A percentile compares a stretch with the other conserved stretches of the same genome.
These are phyloP conservation scores for Vinca major DNA, from an alignment of 305 asterid species.

Conservation along the genomic window DNA sequence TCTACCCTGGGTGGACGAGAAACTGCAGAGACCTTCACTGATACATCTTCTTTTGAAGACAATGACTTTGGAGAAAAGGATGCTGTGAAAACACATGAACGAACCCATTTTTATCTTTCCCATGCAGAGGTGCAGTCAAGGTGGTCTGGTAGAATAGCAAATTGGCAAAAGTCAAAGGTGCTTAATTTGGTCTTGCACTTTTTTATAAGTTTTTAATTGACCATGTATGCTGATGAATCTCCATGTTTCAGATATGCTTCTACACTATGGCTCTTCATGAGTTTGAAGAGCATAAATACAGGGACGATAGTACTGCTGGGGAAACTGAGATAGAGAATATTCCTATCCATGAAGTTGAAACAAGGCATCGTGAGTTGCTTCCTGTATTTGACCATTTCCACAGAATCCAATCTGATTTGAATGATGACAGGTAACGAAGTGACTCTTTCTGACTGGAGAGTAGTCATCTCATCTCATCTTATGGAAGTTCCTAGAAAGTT, in stretches of 20 bases:
- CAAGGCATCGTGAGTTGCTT: conserved; percentile 62
- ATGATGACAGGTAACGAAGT: conserved; percentile 26
- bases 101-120: conserved; percentile 70
- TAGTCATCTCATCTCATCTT: neutral
- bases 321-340: conserved; percentile 73
- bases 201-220: neutral
- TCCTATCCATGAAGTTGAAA: conserved; percentile 65
- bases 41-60: conserved; percentile 33
- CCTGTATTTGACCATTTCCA: conserved; percentile 80
- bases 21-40: conserved; percentile 34
- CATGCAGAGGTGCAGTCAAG: conserved; percentile 94
- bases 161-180: conserved; percentile 70
- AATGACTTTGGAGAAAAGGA: conserved; percentile 36
- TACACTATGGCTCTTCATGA: conserved; percentile 50
- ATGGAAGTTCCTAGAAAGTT: neutral
- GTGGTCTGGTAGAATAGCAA: conserved; percentile 54
- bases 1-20: conserved; percentile 41
- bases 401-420: conserved; percentile 26
- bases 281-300: conserved; percentile 22
- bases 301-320: conserved; percentile 34
- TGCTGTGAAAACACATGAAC: conserved; percentile 40
- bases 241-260: conserved; percentile 53
- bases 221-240: conserved; percentile 4
- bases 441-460: neutral
- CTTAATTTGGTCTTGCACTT: neutral